Conservation (phyloP, 2,329 filamentous ascomycete genomes). For the Colletotrichum sp. region DNA sequence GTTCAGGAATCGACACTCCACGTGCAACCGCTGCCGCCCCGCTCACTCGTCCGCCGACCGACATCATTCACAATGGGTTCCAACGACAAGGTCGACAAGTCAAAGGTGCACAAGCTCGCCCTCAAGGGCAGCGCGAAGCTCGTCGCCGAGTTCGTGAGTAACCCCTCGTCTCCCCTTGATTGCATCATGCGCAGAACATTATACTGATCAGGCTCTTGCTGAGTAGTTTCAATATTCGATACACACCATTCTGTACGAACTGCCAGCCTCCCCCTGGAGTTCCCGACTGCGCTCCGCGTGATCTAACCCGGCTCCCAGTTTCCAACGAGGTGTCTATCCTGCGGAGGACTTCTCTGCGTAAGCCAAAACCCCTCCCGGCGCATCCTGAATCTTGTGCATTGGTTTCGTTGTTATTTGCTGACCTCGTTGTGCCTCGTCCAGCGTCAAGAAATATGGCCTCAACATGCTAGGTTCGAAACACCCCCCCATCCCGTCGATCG, state of each 20-base stretch:
- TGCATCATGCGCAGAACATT: not conserved
- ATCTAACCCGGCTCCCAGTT: constrained; percentile 53
- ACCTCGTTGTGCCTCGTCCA: constrained; percentile 19
- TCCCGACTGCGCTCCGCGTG: not conserved
- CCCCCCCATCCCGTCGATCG: not conserved
- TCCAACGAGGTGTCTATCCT: constrained; percentile 85
- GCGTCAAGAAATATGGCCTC: constrained; percentile 97
- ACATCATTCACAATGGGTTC: not conserved
- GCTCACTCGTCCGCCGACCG: not conserved
- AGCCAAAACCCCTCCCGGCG: constrained; percentile 32
- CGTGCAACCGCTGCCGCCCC: not conserved
- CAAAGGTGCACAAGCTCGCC: constrained; percentile 93
- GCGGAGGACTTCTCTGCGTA: constrained; percentile 96
- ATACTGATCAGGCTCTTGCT: constrained; percentile 20
- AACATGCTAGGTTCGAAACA: constrained; percentile 82
- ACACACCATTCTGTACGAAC: constrained; percentile 85
- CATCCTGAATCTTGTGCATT: not conserved
- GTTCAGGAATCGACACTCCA: not conserved
- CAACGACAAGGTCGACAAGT: constrained; percentile 59
- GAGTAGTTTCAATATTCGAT: constrained; percentile 93
- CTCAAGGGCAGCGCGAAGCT: constrained; percentile 85
- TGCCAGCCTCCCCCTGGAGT: not conserved
- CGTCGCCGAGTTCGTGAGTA: constrained; percentile 90
- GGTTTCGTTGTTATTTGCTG: not conserved
- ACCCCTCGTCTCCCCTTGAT: not conserved